Conservation (phyloP, 2,329 filamentous ascomycete species). For the Cladosporium velox region DNA sequence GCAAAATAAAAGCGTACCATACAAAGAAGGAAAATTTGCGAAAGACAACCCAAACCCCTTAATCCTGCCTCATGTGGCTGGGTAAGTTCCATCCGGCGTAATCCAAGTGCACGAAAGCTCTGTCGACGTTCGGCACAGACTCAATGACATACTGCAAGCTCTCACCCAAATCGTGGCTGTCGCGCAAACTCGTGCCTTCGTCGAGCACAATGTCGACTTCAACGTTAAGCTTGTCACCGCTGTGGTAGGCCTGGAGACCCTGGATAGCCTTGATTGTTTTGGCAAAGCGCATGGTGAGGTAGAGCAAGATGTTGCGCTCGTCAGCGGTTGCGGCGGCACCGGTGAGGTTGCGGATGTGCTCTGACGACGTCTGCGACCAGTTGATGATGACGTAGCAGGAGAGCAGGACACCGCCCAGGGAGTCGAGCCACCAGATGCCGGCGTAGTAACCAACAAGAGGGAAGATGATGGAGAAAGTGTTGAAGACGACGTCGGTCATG, state of each 20-base stretch:
- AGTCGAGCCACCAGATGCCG: constrained; percentile 81
- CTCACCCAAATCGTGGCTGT: constrained; percentile 79
- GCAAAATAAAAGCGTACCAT: neutral
- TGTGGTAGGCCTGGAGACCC: constrained; percentile 80
- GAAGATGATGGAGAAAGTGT: constrained; percentile 84
- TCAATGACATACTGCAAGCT: constrained; percentile 81
- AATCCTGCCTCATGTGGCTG: constrained; percentile 50
- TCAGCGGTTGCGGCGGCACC: constrained; percentile 78
- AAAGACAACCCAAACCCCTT: neutral
- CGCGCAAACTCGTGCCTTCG: constrained; percentile 71
- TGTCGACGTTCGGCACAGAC: constrained; percentile 73
- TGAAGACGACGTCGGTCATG: constrained; percentile 82
- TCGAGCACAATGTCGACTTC: constrained; percentile 83
- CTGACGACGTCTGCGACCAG: constrained; percentile 71
- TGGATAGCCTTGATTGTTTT: constrained; percentile 85
- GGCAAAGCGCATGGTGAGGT: constrained; percentile 91
- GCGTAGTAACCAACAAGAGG: constrained; percentile 77
- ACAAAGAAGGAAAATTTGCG: neutral
- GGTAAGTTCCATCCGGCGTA: constrained; percentile 54
- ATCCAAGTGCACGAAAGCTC: constrained; percentile 56
- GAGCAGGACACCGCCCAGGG: constrained; percentile 75
- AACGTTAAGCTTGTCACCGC: constrained; percentile 81
- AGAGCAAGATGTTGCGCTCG: constrained; percentile 81
- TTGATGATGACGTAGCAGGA: constrained; percentile 77
- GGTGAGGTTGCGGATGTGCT: constrained; percentile 78